Evolutionary conservation across 148 eudicot species (phyloP), one percentile per base, ranked within the genome.

Genomic region (Fallopia convolvulus): DNA sequence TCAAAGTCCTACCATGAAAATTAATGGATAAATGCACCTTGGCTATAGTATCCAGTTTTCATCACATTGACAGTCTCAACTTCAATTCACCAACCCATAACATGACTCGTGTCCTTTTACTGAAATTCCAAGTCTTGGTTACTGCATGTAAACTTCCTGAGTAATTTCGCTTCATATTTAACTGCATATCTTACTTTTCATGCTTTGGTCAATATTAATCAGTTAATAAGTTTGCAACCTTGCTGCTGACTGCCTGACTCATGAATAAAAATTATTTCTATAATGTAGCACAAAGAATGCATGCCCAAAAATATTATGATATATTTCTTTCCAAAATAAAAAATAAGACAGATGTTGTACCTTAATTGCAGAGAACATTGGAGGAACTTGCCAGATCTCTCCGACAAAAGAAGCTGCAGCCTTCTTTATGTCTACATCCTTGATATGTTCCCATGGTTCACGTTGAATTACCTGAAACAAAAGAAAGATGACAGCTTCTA

Each of bases 301-400:
- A 10, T 11, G 10, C 47, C 47, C 2, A 63, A 63, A 30, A 26
- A 23, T 1, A 36, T 68, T 46, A 68, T 68, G 72, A 33, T 32
- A 65, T 32, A 33, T 23, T 23, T 26, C 39, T 39, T 21, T 7
- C 70, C 9, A 26, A 68, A 68, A 14, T 39, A 42, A 68, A 41
- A 68, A 32, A 32, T 65, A 65, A 65, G 70, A 68, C 7, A 21
- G 20, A 36, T 17, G 30, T 0, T 36, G 65, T 86, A 95, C 99
- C 85, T 91, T 95, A 73, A 95, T 93, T 47, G 99, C 99, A 76
- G 99, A 95, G 85, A 95, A 95, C 99, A 95, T 95, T 18, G 99
- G 99, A 48, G 99, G 99, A 75, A 95, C 99, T 91, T 95, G 99
- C 97, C 97, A 93, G 85, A 88, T 93, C 77, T 91, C 96, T 80